Conservation (phyloP, 2,329 filamentous ascomycete genomes). For the Fusarium luffae region DNA sequence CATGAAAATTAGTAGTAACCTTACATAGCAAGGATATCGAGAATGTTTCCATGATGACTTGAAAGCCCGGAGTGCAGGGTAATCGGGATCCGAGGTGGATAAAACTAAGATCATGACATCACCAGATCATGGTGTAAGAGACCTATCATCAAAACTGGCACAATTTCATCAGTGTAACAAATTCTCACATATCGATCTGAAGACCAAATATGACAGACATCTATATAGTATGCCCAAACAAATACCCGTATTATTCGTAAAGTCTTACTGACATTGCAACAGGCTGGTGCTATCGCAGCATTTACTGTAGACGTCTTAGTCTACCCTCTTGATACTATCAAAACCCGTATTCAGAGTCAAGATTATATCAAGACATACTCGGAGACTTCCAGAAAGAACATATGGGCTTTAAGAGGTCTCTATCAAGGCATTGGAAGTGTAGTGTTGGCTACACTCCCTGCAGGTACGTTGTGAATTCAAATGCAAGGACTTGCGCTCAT, state of each 20-base stretch:
- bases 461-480: slow-evolving; percentile 62
- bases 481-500: background rate
- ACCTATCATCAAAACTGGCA: background rate
- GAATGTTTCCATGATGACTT: background rate
- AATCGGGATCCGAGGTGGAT: background rate
- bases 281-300: slow-evolving; percentile 88
- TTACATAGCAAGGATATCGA: background rate
- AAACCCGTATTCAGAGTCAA: slow-evolving; percentile 84
- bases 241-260: too few relatives aligned
- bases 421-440: slow-evolving; percentile 91
- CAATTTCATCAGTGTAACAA: background rate
- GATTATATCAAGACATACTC: slow-evolving; percentile 76
- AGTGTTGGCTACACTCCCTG: slow-evolving; percentile 88
- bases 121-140: slow-evolving; percentile 21
- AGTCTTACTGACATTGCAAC: slow-evolving; percentile 13
- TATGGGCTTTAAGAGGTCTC: slow-evolving; percentile 73
- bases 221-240: slow-evolving; percentile 45
- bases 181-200: background rate
- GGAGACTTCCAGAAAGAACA: slow-evolving; percentile 63
- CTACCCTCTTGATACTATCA: slow-evolving; percentile 90
- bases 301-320: slow-evolving; percentile 87
- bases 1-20: background rate
- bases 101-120: slow-evolving; percentile 35
- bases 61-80: slow-evolving; percentile 27
- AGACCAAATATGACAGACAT: slow-evolving; percentile 44